Conservation (phyloP, 208 protist genomes). For the Porcisia deanei region DNA sequence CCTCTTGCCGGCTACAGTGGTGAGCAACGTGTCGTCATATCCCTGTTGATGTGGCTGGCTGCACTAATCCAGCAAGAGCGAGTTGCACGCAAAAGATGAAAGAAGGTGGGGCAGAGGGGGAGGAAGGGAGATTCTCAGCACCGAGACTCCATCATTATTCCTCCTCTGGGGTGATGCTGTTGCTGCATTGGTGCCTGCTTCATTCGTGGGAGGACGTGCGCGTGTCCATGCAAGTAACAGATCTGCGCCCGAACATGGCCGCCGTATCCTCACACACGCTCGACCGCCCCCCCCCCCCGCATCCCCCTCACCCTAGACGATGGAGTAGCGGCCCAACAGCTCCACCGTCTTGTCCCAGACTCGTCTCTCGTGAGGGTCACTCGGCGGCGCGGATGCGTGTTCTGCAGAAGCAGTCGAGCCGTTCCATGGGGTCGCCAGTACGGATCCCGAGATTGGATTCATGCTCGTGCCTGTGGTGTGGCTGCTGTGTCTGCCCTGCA, state of each 20-base stretch:
- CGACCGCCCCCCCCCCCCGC: background rate
- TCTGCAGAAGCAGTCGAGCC: background rate
- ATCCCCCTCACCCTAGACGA: background rate
- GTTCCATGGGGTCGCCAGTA: background rate
- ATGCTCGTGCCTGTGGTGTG: background rate
- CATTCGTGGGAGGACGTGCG: background rate
- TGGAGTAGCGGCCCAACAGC: slow-evolving; percentile 45
- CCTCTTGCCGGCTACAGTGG: too few species aligned
- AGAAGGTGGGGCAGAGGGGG: background rate
- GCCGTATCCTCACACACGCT: background rate
- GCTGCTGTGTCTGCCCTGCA: background rate
- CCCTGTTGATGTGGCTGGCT: too few species aligned
- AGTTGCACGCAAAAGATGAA: background rate
- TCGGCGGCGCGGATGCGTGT: background rate
- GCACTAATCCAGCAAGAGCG: too few species aligned
- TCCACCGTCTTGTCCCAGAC: slow-evolving; percentile 54
- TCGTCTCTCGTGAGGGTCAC: slow-evolving; percentile 39
- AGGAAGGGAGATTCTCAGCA: background rate
- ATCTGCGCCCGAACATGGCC: background rate
- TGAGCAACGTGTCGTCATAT: too few species aligned
- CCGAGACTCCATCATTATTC: background rate
- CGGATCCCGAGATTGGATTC: background rate
- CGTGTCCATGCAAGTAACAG: background rate
- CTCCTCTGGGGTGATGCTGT: background rate
- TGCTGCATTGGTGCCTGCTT: background rate